Conservation (phyloP, 768 basidiomycete species). For the Boletus vinaceobasis region DNA sequence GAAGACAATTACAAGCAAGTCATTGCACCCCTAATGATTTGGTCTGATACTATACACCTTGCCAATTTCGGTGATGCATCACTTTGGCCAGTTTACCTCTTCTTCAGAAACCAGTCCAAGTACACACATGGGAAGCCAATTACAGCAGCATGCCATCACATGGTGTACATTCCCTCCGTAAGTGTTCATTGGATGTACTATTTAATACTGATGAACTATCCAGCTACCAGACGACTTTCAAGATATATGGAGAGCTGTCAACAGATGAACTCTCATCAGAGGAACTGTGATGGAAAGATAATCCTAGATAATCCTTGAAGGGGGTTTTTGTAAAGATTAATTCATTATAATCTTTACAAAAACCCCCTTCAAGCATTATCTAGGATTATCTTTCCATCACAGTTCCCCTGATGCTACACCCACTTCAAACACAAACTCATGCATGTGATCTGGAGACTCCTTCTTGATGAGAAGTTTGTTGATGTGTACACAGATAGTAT, state of each 20-base stretch:
- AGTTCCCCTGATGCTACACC: too few species aligned
- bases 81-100: too few species aligned
- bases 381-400: too few species aligned
- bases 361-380: too few species aligned
- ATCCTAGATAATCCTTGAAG: too few species aligned
- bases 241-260: background rate
- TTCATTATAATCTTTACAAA: too few species aligned
- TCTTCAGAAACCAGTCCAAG: background rate
- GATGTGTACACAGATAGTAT: background rate
- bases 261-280: background rate
- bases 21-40: slow-evolving; percentile 12
- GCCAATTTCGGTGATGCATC: too few species aligned
- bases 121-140: slow-evolving; percentile 11
- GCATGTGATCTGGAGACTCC: background rate
- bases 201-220: background rate
- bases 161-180: slow-evolving; percentile 12
- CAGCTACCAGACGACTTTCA: slow-evolving; percentile 12
- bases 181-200: background rate
- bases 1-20: slow-evolving; percentile 4
- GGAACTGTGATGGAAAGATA: too few species aligned
- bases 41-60: too few species aligned
- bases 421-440: slow-evolving; percentile 4
- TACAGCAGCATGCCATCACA: slow-evolving; percentile 10
- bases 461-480: background rate
- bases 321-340: too few species aligned